These are phyloP conservation scores for Chaetomiaceae sp. DNA, from an alignment of 2,329 filamentous ascomycete species.

Conservation along the genomic window DNA sequence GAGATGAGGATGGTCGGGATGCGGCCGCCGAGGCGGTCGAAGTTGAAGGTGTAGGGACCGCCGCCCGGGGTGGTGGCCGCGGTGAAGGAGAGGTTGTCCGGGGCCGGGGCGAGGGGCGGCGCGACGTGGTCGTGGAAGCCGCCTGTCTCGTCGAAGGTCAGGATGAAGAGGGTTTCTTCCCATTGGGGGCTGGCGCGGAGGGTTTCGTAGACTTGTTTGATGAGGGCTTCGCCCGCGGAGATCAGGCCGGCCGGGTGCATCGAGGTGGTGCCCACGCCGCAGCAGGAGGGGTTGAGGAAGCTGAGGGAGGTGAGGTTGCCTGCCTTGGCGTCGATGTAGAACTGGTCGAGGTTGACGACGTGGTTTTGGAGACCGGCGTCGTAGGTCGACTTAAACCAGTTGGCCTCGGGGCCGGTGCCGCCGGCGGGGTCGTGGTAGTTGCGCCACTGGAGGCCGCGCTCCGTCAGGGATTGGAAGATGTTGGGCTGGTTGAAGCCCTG, in stretches of 20 bases:
- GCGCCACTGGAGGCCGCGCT: conserved; percentile 38
- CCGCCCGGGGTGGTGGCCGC: conserved; percentile 33
- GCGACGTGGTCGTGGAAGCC: conserved; percentile 44
- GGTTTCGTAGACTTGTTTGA: conserved; percentile 43
- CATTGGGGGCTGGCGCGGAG: conserved; percentile 40
- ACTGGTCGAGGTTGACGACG: conserved; percentile 36
- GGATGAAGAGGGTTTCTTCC: conserved; percentile 42
- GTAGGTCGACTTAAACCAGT: conserved; percentile 40
- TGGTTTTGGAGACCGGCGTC: conserved; percentile 31
- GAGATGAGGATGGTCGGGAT: conserved; percentile 41
- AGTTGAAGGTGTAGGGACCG: conserved; percentile 34
- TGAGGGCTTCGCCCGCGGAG: conserved; percentile 39
- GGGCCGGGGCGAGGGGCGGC: conserved; percentile 37
- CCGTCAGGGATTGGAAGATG: conserved; percentile 40
- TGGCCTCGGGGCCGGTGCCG: conserved; percentile 37
- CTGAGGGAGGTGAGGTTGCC: conserved; percentile 41
- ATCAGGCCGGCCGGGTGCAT: conserved; percentile 42
- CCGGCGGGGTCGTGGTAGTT: conserved; percentile 42
- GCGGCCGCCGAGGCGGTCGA: conserved; percentile 39
- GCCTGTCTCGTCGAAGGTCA: conserved; percentile 45
- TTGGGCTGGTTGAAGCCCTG: conserved; percentile 30
- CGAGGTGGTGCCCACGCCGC: conserved; percentile 39
- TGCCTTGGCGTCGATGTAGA: conserved; percentile 40
- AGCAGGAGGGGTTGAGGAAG: conserved; percentile 48
- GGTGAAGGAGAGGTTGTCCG: conserved; percentile 34